phyloP scores from a whole-genome alignment of 2,329 filamentous ascomycete genomes.

The Teratosphaeriaceae sp. region DNA sequence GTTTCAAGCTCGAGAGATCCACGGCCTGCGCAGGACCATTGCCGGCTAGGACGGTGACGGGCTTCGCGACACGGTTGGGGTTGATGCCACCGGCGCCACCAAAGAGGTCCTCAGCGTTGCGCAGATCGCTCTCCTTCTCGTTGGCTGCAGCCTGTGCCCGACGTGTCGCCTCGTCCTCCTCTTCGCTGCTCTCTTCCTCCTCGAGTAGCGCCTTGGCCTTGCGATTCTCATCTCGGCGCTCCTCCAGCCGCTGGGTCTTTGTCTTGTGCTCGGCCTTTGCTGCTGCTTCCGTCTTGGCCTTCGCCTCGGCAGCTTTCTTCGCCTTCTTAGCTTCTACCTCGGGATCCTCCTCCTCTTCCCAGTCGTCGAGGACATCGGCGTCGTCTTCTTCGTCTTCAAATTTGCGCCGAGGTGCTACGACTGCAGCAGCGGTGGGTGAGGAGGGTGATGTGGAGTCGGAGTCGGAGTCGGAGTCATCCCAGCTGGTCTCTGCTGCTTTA shows the following conservation, averaged over 20 bases:
- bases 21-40: slow-evolving; percentile 71
- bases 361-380: slow-evolving; percentile 85
- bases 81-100: slow-evolving; percentile 64
- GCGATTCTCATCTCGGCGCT: slow-evolving; percentile 58
- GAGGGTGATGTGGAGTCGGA: slow-evolving; percentile 45
- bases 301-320: slow-evolving; percentile 75
- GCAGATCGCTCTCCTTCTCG: slow-evolving; percentile 83
- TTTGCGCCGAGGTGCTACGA: slow-evolving; percentile 59
- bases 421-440: slow-evolving; percentile 39
- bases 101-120: slow-evolving; percentile 87
- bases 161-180: slow-evolving; percentile 63
- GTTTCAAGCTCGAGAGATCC: slow-evolving; percentile 69
- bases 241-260: slow-evolving; percentile 78
- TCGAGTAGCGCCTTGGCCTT: slow-evolving; percentile 52
- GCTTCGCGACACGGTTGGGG: slow-evolving; percentile 62
- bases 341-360: slow-evolving; percentile 95
- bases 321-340: slow-evolving; percentile 95
- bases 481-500: slow-evolving; percentile 20
- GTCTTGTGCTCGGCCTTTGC: slow-evolving; percentile 87
- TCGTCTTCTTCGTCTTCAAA: slow-evolving; percentile 88
- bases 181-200: slow-evolving; percentile 52
- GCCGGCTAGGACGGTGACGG: slow-evolving; percentile 60
- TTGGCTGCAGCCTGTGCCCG: slow-evolving; percentile 68
- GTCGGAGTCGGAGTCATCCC: slow-evolving; percentile 52
- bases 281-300: slow-evolving; percentile 83